These are phyloP conservation scores for Xanthoconium purpureum DNA, from an alignment of 768 basidiomycete species.

Conservation along the genomic window DNA sequence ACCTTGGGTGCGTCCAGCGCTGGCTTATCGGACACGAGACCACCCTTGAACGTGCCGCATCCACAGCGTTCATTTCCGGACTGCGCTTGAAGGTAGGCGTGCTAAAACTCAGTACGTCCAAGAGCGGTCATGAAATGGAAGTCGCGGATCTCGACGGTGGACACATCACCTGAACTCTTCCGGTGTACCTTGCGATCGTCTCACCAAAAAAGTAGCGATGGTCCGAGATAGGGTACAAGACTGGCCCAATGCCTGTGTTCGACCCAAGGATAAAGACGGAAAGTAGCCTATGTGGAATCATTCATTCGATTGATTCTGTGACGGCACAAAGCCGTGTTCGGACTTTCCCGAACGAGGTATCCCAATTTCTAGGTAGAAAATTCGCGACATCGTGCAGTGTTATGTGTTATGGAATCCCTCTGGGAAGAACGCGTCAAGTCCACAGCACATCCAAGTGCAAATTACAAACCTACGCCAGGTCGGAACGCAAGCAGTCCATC, in stretches of 20 bases:
- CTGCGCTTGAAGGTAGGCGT: neutral
- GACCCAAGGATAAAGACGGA: neutral
- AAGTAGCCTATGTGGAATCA: neutral
- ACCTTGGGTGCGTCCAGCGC: neutral
- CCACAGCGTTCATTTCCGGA: conserved; percentile 23
- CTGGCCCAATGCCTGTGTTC: neutral
- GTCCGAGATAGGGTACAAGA: neutral
- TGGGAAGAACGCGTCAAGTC: conserved; percentile 6
- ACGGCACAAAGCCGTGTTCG: neutral
- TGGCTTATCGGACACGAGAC: conserved; percentile 17
- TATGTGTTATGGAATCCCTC: conserved; percentile 8
- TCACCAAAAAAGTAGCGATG: neutral
- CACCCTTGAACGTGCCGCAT: conserved; percentile 24
- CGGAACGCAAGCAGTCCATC: neutral
- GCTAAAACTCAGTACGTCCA: conserved; percentile 3
- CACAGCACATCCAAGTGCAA: neutral
- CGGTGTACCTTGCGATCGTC: conserved; percentile 6
- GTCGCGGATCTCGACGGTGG: neutral
- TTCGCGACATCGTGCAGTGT: conserved; percentile 5
- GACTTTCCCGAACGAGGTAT: conserved; percentile 9
- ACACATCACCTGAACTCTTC: conserved; percentile 1
- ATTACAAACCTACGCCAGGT: conserved; percentile 24
- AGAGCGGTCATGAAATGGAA: conserved; percentile 16
- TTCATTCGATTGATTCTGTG: neutral
- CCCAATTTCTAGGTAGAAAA: conserved; percentile 18